Base-by-base conservation (phyloP, 176 grass and related monocot species). In the Thalia dealbata region DNA sequence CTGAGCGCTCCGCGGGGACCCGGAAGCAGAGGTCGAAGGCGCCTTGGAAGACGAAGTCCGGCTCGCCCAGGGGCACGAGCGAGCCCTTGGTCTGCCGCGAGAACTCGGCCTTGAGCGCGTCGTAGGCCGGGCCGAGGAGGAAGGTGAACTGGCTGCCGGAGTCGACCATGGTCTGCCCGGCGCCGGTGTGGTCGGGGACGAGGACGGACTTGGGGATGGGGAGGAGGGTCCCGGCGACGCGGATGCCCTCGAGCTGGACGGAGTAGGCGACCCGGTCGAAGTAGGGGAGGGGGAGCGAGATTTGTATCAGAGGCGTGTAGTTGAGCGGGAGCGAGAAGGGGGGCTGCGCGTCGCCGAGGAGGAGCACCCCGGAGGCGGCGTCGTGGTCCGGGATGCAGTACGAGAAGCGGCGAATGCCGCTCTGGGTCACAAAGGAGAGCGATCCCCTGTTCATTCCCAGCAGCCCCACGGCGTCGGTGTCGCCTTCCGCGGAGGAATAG, bases 121-220 rank as follows among this genome's bases (percentile, higher is more conserved):
- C 45, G 76, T 96, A 96, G 72, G 91, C 88, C 32, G 88, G 64
- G 61, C 78, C 83, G 59, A 91, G 78, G 73, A 86, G 84, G 86
- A 96, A 96, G 22, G 91, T 88, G 83, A 96, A 91, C 81, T 96
- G 88, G 58, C 83, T 91, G 41, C 91, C 88, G 2, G 91, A 91
- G 73, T 96, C 91, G 11, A 96, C 72, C 83, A 91, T 91, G 51
- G 91, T 96, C 78, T 96, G 91, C 13, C 91, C 88, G 50, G 88
- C 83, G 56, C 88, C 88, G 51, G 91, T 96, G 81, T 96, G 91
- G 80, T 96, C 91, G 52, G 87, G 91, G 50, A 82, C 35, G 44
- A 91, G 83, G 45, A 82, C 85, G 19, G 81, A 96, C 41, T 83
- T 81, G 13, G 91, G 91, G 81, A 96, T 96, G 29, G 81, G 69